These are phyloP conservation scores for Acacia concinna DNA, from an alignment of 331 rosid genomes.

Conservation along the genomic window DNA sequence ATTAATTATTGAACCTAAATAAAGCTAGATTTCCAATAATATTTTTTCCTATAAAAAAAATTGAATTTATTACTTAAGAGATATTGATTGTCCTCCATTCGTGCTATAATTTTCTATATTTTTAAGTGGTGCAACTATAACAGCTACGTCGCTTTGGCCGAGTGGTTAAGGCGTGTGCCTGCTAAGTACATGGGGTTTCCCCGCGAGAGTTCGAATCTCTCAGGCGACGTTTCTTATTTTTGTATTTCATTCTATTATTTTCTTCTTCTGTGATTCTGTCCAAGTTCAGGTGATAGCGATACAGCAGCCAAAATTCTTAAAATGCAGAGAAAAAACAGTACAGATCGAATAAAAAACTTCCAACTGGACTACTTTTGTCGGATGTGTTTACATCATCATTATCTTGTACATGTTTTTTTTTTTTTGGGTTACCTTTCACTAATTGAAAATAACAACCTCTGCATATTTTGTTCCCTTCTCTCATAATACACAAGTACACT, in stretches of 20 bases:
- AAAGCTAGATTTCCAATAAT: background rate
- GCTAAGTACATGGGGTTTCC: slow-evolving; percentile 63
- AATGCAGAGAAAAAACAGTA: background rate
- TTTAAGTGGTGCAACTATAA: fast-evolving
- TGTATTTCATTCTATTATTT: no score
- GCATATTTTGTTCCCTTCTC: slow-evolving; percentile 33
- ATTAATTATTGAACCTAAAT: background rate
- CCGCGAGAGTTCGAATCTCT: slow-evolving; percentile 62
- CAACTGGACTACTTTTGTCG: slow-evolving; percentile 23
- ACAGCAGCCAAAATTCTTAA: background rate
- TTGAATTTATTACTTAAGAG: background rate
- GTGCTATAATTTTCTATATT: fast-evolving
- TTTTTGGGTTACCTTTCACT: background rate
- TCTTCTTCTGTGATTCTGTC: no score
- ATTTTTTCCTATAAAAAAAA: background rate
- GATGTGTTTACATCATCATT: slow-evolving; percentile 40
- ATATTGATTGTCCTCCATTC: background rate
- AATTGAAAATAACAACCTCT: slow-evolving; percentile 35
- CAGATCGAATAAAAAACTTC: background rate
- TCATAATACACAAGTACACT: slow-evolving; percentile 31
- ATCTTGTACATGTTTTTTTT: slow-evolving; percentile 2
- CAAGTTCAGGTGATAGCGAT: no score
- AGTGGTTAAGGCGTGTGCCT: slow-evolving; percentile 77
- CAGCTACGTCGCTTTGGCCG: slow-evolving; percentile 37
- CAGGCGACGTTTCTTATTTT: slow-evolving; percentile 34